Base-by-base conservation (phyloP, 306 rosid genomes). In the Dryas octopetala region DNA sequence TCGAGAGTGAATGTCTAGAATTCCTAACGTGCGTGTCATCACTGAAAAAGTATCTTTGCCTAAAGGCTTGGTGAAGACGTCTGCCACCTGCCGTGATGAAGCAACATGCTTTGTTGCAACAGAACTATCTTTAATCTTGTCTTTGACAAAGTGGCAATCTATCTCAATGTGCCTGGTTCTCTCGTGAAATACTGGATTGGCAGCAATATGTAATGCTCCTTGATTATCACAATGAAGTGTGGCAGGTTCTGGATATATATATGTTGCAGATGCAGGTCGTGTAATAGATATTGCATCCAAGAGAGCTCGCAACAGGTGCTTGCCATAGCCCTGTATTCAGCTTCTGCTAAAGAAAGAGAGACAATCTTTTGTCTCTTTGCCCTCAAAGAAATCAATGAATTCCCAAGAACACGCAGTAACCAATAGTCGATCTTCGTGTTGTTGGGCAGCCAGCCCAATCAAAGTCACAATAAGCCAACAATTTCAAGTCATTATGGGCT, bases 151-250 rank as follows among this genome's bases (percentile, higher is more conserved):
- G 9, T 49, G 52, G 11, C 52, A 49, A 6, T 49, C 53, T 2
- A 64, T 61, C 5, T 49, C 70, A 1, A 63, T 74, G 17, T 63
- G 53, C 8, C 64, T 50, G 1, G 71, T 74, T 0, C 13, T 5
- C n/a, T 74, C 49, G 15, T 74, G 78, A 28, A 49, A 74, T 0
- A 62, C 19, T 26, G n/a, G 16, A 14, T 62, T 74, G 3, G 10
- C 7, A 13, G 70, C 19, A 7, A 62, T 74, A 16, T 62, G 51
- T 4, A 74, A 4, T 3, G 61, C 49, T 0, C n/a, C 70, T 46
- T 47, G 4, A 14, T 74, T 74, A 17, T 74, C 61, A 44, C 69
- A 74, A 32, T 59, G 9, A 45, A 61, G 23, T 3, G 13, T 11
- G 15, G 72, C 10, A 5, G 62, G 28, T 6, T 13, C 4, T 1